Evolutionary conservation across 2,329 filamentous ascomycete genomes (phyloP), one percentile per base, ranked within the genome.

Genomic region (Curvularia eragrostidis): DNA sequence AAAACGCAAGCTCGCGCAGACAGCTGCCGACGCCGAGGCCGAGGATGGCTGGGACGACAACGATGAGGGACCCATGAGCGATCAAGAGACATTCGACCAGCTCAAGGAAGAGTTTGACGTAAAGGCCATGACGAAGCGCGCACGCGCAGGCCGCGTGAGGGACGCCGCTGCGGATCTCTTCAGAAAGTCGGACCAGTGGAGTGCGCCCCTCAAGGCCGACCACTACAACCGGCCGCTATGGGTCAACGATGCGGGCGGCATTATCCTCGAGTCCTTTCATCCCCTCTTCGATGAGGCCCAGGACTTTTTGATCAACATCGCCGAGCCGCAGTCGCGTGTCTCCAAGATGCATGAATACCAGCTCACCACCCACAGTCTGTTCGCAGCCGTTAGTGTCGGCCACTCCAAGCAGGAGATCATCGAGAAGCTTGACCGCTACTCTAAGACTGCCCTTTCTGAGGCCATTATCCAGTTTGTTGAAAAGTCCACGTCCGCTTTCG

Each of bases 341-440:
- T 90, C 88, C 5, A 94, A 93, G 72, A 86, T 98, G 63, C 95
- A 98, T 80, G 94, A 99, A 78, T 98, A 98, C 77, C 86, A 89
- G 54, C 85, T 99, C 69, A 97, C 93, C 2, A 88, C 91, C 23
- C 93, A 98, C 78, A 97, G 92, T 77, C 83, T 99, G 52, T 97
- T 98, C 77, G 94, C 95, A 28, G 95, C 95, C 39, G 91, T 98
- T 3, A 97, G 93, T 6, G 93, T 98, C 58, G 95, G 95, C n/a
- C 81, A 98, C 58, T 89, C 91, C 50, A 91, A 92, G 19, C 83
- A 90, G 51, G 93, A 98, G 75, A 97, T 98, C 63, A 92, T 98
- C 68, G 89, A 89, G 65, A 91, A 93, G 36, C 83, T 98, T 49
- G 91, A 97, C 67, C 86, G 89, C 36, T 89, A 97, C 66, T 91